phyloP scores from a whole-genome alignment of 2,329 filamentous ascomycete species.

The Metarhizium guizhouense region DNA sequence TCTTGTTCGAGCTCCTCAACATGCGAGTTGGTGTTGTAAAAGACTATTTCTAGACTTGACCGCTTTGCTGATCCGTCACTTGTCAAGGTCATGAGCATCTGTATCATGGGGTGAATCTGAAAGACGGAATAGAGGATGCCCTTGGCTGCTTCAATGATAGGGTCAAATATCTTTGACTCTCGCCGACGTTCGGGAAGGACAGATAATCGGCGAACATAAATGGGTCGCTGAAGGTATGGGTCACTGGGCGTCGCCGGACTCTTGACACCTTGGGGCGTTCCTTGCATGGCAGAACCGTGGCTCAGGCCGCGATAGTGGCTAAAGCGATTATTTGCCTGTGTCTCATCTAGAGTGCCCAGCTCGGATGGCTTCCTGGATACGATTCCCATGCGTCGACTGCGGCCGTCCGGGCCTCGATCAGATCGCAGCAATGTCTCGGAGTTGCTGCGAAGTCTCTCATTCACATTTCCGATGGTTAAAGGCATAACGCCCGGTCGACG shows the following conservation, averaged over 20 bases:
- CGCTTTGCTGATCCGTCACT: conserved; percentile 51
- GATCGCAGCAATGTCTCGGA: conserved; percentile 50
- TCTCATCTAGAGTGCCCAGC: conserved; percentile 54
- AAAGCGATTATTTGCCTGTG: conserved; percentile 53
- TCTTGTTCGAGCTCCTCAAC: conserved; percentile 58
- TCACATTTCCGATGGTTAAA: conserved; percentile 57
- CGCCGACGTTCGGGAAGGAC: conserved; percentile 54
- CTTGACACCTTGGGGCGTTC: conserved; percentile 31
- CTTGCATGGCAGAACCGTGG: conserved; percentile 60
- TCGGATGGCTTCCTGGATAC: conserved; percentile 52
- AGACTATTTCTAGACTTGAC: conserved; percentile 57
- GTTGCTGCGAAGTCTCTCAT: conserved; percentile 58
- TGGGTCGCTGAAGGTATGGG: conserved; percentile 45
- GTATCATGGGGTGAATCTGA: conserved; percentile 59
- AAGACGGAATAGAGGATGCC: conserved; percentile 59
- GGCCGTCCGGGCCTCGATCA: conserved; percentile 40
- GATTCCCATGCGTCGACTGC: conserved; percentile 55
- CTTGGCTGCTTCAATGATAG: conserved; percentile 55
- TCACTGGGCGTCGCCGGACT: conserved; percentile 55
- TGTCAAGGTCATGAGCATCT: conserved; percentile 53
- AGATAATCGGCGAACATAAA: conserved; percentile 55
- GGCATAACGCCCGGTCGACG: conserved; percentile 67
- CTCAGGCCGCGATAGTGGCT: conserved; percentile 59
- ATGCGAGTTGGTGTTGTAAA: conserved; percentile 59
- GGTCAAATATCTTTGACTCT: conserved; percentile 52